Evolutionary conservation across 345 rosid genomes (phyloP).

Genomic region (Sisymbrium altissimum): DNA sequence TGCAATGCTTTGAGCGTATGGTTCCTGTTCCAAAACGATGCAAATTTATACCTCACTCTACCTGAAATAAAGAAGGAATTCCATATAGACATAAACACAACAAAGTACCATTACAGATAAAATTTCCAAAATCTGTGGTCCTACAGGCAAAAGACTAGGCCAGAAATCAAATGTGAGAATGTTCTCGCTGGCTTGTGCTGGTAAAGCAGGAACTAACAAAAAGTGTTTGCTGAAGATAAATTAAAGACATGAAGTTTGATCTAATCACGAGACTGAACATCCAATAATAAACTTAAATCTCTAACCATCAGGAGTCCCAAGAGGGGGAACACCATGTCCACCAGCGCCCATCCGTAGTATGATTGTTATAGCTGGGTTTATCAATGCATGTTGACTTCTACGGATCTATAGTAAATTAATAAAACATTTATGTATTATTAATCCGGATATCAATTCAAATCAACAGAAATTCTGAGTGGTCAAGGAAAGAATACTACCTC

Average conservation of each 20-base stretch:
- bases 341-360: slow-evolving; percentile 98
- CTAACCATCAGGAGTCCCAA: slow-evolving; percentile 98
- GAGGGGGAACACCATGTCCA: slow-evolving; percentile 99
- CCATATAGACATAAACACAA: slow-evolving; percentile 31
- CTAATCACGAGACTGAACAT: background rate
- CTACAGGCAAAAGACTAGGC: slow-evolving; percentile 11
- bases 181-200: background rate
- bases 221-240: background rate
- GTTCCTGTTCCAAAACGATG: slow-evolving; percentile 99
- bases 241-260: background rate
- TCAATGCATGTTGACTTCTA: slow-evolving; percentile 95
- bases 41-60: slow-evolving; percentile 99
- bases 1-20: slow-evolving; percentile 79
- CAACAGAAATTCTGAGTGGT: background rate
- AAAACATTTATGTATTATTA: background rate
- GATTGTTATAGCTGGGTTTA: slow-evolving; percentile 93
- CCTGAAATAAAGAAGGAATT: slow-evolving; percentile 55
- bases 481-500: slow-evolving; percentile 52
- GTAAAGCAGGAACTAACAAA: slow-evolving; percentile 3
- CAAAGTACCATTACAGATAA: slow-evolving; percentile 20
- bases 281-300: slow-evolving; percentile 9
- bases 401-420: slow-evolving; percentile 58
- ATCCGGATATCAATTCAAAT: background rate
- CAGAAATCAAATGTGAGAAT: background rate
- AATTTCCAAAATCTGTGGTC: background rate